Conservation (phyloP, 352 stramenopile genomes). For the Phytophthora pini region DNA sequence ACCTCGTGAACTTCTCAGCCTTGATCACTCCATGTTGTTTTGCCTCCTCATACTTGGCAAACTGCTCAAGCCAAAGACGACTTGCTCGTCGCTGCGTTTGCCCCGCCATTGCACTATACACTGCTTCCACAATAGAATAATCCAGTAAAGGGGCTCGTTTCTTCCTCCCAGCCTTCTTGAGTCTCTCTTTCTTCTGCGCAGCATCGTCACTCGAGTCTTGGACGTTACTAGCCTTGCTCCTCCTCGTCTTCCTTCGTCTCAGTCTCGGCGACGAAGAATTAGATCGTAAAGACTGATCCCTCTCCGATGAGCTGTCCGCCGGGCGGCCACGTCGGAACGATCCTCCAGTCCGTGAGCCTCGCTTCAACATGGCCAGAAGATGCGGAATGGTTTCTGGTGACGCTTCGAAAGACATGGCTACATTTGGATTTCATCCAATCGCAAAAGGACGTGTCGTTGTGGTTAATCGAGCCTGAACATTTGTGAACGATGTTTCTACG, state of each 20-base stretch:
- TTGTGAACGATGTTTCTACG: constrained; percentile 54
- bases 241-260: constrained; percentile 10
- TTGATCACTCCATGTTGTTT: constrained; percentile 43
- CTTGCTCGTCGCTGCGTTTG: constrained; percentile 49
- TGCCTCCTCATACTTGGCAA: constrained; percentile 56
- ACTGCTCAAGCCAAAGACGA: constrained; percentile 50
- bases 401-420: constrained; percentile 32
- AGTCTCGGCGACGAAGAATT: constrained; percentile 12
- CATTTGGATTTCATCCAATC: constrained; percentile 23
- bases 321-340: constrained; percentile 8
- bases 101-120: constrained; percentile 59
- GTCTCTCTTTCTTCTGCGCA: constrained; percentile 28
- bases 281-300: neutral
- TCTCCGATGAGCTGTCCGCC: constrained; percentile 18
- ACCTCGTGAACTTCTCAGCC: constrained; percentile 61
- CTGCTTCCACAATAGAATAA: constrained; percentile 46
- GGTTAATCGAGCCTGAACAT: constrained; percentile 7
- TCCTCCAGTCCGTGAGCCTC: constrained; percentile 8
- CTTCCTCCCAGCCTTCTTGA: constrained; percentile 49
- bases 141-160: constrained; percentile 64
- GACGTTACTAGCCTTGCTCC: constrained; percentile 4
- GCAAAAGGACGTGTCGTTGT: constrained; percentile 16
- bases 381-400: neutral
- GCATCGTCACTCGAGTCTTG: constrained; percentile 15
- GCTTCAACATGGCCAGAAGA: constrained; percentile 18